phyloP scores from a whole-genome alignment of 805 yeast species.

The Wickerhamomyces rabaulensis region DNA sequence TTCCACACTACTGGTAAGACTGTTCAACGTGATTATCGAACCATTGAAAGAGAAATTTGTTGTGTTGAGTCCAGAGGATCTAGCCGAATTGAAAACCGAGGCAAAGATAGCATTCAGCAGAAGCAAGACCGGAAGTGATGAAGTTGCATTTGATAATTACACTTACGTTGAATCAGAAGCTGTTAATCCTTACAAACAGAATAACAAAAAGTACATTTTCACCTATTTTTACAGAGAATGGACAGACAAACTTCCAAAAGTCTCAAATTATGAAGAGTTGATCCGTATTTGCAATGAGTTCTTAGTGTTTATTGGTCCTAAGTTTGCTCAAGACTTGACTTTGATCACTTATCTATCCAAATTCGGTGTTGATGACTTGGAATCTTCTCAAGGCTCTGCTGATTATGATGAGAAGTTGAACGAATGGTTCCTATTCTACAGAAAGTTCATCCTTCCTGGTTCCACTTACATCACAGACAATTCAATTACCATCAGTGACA shows the following conservation, averaged over 20 bases:
- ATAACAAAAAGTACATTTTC: constrained; percentile 12
- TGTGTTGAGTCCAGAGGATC: constrained; percentile 11
- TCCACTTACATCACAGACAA: constrained; percentile 42
- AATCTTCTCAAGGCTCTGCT: background rate
- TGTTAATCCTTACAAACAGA: constrained; percentile 26
- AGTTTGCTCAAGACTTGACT: constrained; percentile 40
- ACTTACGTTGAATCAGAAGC: constrained; percentile 20
- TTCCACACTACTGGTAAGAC: constrained; percentile 40
- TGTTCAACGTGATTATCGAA: constrained; percentile 42
- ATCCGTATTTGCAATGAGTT: constrained; percentile 44
- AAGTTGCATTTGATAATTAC: constrained; percentile 26
- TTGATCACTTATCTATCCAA: constrained; percentile 57
- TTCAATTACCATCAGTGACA: constrained; percentile 54
- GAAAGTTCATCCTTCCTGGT: constrained; percentile 65
- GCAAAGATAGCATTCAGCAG: constrained; percentile 21
- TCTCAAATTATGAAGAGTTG: constrained; percentile 38
- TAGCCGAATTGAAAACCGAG: constrained; percentile 18
- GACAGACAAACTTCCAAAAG: constrained; percentile 35
- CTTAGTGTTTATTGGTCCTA: constrained; percentile 50
- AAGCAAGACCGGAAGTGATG: constrained; percentile 22
- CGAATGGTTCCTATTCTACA: constrained; percentile 55
- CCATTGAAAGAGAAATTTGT: constrained; percentile 37
- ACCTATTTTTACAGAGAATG: constrained; percentile 46
- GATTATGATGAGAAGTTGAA: constrained; percentile 17
- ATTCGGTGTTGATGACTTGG: constrained; percentile 41